Conservation (phyloP, 1,284 basidiomycete species). For the Leccinum proximum region DNA sequence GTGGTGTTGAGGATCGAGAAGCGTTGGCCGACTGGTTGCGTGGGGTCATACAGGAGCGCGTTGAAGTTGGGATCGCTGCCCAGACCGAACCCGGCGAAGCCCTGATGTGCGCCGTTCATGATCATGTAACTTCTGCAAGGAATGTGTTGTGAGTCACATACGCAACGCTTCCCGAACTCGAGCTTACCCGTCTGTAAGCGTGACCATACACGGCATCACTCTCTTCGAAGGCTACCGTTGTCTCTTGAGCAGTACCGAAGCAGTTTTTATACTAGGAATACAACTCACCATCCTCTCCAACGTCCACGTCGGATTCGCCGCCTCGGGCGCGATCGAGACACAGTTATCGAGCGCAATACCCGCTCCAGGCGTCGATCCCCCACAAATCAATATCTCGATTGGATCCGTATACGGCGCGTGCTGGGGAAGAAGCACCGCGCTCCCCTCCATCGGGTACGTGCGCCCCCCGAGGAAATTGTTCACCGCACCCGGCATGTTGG, state of each 20-base stretch:
- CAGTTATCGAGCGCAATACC: conserved; percentile 68
- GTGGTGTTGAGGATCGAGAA: conserved; percentile 65
- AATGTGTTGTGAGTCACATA: neutral
- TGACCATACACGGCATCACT: conserved; percentile 72
- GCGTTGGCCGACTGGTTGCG: conserved; percentile 54
- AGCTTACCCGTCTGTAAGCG: conserved; percentile 49
- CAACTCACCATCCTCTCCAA: conserved; percentile 68
- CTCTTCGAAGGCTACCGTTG: conserved; percentile 59
- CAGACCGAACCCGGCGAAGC: conserved; percentile 72
- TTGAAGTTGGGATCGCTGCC: conserved; percentile 59
- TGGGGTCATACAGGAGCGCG: conserved; percentile 70
- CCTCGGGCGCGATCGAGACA: conserved; percentile 63
- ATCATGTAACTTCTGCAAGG: conserved; percentile 65
- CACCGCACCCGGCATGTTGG: conserved; percentile 74
- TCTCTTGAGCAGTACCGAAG: neutral
- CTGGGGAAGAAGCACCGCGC: conserved; percentile 68
- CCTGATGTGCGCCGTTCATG: conserved; percentile 62
- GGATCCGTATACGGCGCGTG: conserved; percentile 68
- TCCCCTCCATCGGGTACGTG: conserved; percentile 75
- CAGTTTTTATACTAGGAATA: neutral
- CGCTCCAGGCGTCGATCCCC: conserved; percentile 60
- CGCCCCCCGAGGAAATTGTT: conserved; percentile 70
- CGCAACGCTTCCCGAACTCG: neutral
- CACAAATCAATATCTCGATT: conserved; percentile 66
- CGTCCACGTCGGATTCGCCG: conserved; percentile 52